These are phyloP conservation scores for Petunia axillaris DNA, from an alignment of 257 asterid genomes.

Conservation along the genomic window DNA sequence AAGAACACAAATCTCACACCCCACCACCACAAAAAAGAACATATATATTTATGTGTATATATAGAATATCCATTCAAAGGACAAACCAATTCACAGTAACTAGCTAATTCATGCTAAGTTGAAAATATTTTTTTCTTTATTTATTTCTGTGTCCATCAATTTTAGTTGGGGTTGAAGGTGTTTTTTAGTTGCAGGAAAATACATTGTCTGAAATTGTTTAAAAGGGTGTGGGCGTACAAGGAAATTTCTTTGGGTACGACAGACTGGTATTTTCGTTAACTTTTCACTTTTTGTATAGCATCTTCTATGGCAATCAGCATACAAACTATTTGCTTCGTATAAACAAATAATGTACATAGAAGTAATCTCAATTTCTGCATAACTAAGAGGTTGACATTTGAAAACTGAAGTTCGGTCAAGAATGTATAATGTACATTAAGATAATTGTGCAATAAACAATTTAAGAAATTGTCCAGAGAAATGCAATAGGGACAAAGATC, in stretches of 20 bases:
- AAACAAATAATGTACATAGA: background rate
- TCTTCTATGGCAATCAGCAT: slow-evolving; percentile 6
- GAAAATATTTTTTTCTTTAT: background rate
- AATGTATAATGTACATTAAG: background rate
- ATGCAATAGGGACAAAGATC: slow-evolving; percentile 14
- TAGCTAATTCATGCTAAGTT: background rate
- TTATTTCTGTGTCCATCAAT: background rate
- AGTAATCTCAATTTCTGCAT: slow-evolving; percentile 1
- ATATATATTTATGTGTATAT: too few species aligned
- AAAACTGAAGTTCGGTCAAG: slow-evolving; percentile 11
- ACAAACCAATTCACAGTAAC: background rate
- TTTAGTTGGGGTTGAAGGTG: background rate
- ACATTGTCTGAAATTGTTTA: background rate
- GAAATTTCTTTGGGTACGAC: background rate
- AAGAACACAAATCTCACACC: background rate
- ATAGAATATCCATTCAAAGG: background rate
- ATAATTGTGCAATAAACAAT: background rate
- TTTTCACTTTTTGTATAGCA: background rate
- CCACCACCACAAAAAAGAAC: background rate
- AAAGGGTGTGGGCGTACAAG: background rate
- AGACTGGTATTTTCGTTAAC: background rate
- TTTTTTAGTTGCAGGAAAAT: background rate
- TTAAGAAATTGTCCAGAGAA: background rate
- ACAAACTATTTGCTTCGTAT: background rate
- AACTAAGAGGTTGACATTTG: background rate